Evolutionary conservation across 1,284 basidiomycete genomes (phyloP).

Genomic region (Cryptococcus sp.): DNA sequence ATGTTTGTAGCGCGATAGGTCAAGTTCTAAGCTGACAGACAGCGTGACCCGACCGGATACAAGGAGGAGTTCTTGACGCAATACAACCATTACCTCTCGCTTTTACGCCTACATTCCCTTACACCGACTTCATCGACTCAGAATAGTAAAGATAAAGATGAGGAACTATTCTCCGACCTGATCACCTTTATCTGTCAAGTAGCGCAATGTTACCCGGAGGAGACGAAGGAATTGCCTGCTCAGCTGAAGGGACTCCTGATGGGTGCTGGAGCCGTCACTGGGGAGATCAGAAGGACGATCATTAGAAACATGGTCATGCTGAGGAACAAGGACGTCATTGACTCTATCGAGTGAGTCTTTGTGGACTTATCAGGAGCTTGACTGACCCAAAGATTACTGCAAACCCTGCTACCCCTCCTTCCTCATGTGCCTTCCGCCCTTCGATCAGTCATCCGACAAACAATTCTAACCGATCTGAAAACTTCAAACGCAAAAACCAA

Average conservation of each 20-base stretch:
- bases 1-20: constrained; percentile 1
- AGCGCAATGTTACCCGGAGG: constrained; percentile 81
- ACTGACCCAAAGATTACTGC: constrained; percentile 63
- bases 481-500: constrained; percentile 83
- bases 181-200: constrained; percentile 71
- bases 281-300: constrained; percentile 67
- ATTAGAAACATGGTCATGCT: constrained; percentile 89
- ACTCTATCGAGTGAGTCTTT: constrained; percentile 83
- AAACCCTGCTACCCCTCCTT: constrained; percentile 87
- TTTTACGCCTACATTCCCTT: constrained; percentile 62
- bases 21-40: not conserved
- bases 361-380: not conserved
- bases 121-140: constrained; percentile 24
- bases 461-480: constrained; percentile 92
- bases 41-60: constrained; percentile 81
- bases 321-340: constrained; percentile 85
- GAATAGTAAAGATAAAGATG: constrained; percentile 57
- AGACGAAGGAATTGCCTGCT: constrained; percentile 73
- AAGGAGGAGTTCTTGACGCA: constrained; percentile 97
- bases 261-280: constrained; percentile 33
- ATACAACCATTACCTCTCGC: constrained; percentile 92
- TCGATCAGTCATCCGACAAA: constrained; percentile 82
- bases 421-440: constrained; percentile 85
- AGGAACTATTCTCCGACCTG: constrained; percentile 75
- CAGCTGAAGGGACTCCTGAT: constrained; percentile 73